phyloP scores from a whole-genome alignment of 352 stramenopile species.

The Bremia lactucae region DNA sequence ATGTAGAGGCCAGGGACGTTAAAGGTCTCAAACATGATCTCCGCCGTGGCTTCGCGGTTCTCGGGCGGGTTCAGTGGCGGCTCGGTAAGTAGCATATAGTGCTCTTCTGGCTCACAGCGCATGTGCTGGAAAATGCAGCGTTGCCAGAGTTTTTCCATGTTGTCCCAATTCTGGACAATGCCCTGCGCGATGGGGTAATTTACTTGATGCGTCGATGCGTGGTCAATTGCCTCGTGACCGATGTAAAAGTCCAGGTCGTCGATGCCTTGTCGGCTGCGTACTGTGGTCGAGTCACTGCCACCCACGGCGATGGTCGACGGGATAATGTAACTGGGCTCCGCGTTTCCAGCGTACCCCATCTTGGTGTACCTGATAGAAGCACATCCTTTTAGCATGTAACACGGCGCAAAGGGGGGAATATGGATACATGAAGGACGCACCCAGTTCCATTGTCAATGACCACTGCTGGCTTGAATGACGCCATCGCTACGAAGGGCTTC shows the following conservation, averaged over 20 bases:
- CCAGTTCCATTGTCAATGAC: slow-evolving; percentile 96
- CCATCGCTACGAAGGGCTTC: slow-evolving; percentile 24
- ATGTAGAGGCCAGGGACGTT: slow-evolving; percentile 93
- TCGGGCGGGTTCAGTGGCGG: slow-evolving; percentile 90
- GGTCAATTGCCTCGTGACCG: slow-evolving; percentile 86
- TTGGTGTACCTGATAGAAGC: slow-evolving; percentile 87
- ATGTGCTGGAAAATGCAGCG: slow-evolving; percentile 89
- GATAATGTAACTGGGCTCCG: slow-evolving; percentile 92
- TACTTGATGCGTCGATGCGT: slow-evolving; percentile 87
- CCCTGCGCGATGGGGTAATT: slow-evolving; percentile 85
- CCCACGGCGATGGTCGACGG: slow-evolving; percentile 88
- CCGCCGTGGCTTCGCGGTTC: slow-evolving; percentile 91
- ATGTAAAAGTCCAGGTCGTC: slow-evolving; percentile 95
- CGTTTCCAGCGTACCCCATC: slow-evolving; percentile 92
- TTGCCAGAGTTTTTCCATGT: slow-evolving; percentile 93
- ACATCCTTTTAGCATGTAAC: too few species aligned
- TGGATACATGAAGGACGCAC: slow-evolving; percentile 28
- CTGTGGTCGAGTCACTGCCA: slow-evolving; percentile 45
- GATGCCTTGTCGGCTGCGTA: slow-evolving; percentile 83
- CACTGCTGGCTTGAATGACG: slow-evolving; percentile 84
- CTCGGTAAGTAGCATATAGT: slow-evolving; percentile 89
- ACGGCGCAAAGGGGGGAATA: background rate
- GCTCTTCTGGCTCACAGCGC: slow-evolving; percentile 89
- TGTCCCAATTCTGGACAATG: slow-evolving; percentile 92
- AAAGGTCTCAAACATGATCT: slow-evolving; percentile 97